Conservation (phyloP, 2,329 filamentous ascomycete species). For the Epichloe coenophiala region DNA sequence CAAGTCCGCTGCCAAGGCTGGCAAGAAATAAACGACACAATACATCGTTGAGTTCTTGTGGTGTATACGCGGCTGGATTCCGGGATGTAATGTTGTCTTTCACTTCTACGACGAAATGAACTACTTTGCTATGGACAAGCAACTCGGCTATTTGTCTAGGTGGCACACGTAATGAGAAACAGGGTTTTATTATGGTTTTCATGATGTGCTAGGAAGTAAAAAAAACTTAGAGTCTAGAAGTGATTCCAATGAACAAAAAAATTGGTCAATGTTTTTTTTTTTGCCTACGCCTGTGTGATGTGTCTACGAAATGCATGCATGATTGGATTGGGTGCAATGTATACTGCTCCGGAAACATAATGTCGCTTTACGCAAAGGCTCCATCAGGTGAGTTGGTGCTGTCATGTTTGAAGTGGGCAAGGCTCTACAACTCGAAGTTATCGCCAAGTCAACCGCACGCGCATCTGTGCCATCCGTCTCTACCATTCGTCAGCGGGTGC, state of each 20-base stretch:
- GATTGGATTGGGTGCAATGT: neutral
- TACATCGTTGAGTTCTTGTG: slow-evolving; percentile 11
- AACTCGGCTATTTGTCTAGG: slow-evolving; percentile 25
- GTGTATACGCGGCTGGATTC: slow-evolving; percentile 14
- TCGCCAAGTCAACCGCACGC: too few species aligned
- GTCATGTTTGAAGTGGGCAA: too few species aligned
- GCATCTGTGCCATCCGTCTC: neutral
- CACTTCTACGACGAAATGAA: slow-evolving; percentile 34
- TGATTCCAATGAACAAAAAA: slow-evolving; percentile 16
- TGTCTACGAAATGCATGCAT: neutral
- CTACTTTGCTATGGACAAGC: slow-evolving; percentile 30
- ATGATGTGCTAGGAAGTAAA: slow-evolving; percentile 28
- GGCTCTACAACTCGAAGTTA: too few species aligned
- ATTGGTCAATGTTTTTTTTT: neutral
- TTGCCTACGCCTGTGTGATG: neutral
- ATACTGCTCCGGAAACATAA: neutral
- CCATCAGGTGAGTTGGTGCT: too few species aligned
- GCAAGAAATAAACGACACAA: slow-evolving; percentile 51
- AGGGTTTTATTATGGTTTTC: slow-evolving; percentile 4
- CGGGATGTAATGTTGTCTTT: slow-evolving; percentile 18
- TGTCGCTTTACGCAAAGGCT: too few species aligned
- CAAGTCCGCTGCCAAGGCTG: slow-evolving; percentile 60
- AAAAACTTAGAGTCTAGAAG: slow-evolving; percentile 34
- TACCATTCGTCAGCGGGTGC: too few species aligned
- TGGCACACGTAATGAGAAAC: slow-evolving; percentile 29